Evolutionary conservation across 2,329 filamentous ascomycete genomes (phyloP).

Genomic region (Penicillium oxalicum): DNA sequence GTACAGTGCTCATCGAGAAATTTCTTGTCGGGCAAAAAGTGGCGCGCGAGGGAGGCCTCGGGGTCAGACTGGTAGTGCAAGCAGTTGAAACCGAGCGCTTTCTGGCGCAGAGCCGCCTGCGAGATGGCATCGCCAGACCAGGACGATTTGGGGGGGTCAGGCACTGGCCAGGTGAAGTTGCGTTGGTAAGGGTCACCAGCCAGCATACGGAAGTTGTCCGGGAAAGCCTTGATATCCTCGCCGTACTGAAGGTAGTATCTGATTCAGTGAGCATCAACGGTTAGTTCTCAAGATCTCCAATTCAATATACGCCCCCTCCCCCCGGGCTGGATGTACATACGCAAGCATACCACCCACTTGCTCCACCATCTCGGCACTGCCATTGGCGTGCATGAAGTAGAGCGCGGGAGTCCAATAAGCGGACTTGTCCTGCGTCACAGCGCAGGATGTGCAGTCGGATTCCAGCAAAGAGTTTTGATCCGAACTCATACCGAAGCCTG

Average conservation of each 20-base stretch:
- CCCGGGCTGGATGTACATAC: conserved; percentile 48
- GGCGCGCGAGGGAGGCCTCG: conserved; percentile 73
- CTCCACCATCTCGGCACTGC: conserved; percentile 61
- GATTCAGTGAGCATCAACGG: background rate
- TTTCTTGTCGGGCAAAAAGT: conserved; percentile 71
- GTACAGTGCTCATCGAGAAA: conserved; percentile 75
- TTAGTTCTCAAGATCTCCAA: background rate
- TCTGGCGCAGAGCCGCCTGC: conserved; percentile 67
- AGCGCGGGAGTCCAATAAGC: conserved; percentile 77
- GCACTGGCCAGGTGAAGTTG: conserved; percentile 63
- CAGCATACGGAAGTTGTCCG: conserved; percentile 72
- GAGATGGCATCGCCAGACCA: conserved; percentile 63
- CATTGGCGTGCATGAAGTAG: conserved; percentile 68
- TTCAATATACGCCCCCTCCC: background rate
- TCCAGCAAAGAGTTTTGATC: conserved; percentile 52
- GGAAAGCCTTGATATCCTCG: conserved; percentile 64
- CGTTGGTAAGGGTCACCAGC: conserved; percentile 65
- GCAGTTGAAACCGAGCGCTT: conserved; percentile 91
- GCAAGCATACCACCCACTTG: conserved; percentile 80
- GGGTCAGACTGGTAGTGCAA: conserved; percentile 65
- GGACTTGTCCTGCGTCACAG: conserved; percentile 75
- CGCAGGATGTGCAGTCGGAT: conserved; percentile 73
- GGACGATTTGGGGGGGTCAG: conserved; percentile 60
- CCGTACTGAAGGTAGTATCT: conserved; percentile 81
- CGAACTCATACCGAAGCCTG: conserved; percentile 61